Base-by-base conservation (phyloP, 495 filamentous ascomycete genomes). In the Massariosphaeria phaeospora region DNA sequence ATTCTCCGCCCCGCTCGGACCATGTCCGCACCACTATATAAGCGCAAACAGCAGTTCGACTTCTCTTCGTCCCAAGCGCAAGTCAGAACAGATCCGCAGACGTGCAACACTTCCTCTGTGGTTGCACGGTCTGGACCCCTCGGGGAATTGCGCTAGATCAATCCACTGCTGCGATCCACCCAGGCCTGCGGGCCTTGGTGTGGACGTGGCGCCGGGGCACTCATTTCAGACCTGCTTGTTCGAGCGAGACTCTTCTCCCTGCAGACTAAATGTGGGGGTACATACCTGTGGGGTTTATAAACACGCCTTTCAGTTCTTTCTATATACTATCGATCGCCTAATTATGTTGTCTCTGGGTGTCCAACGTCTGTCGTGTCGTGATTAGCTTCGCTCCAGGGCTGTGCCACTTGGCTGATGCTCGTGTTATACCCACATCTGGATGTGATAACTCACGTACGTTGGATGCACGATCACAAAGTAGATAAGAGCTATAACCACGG, bases 191-290 rank as follows among this genome's bases (percentile, higher is more conserved):
- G 20, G 18, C 15, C 4, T 25, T 26, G 8, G 38, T 2, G 26
- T 34, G 6, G 15, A 18, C 27, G 43, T 42, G 39, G 3, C 34
- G 21, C n/a, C 17, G 10, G 34, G 35, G 13, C 26, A 27, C 38
- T 44, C 39, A 40, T 34, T 57, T 57, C 54, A 57, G 54, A 57
- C 20, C 54, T 49, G 54, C 54, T 18, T 7, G 45, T n/a, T n/a
- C n/a, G 46, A 27, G 39, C 35, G 29, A 50, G 35, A 34, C 24
- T 50, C 45, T 57, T 57, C 46, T 30, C 38, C 45, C 18, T 3
- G 54, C 39, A 29, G 54, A 57, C 54, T 57, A 57, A 57, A 45
- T 38, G 23, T 57, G 45, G 54, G 8, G 45, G 45, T 38, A 57
- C 54, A 57, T 41, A 23, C 20, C 11, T 27, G n/a, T n/a, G n/a